Conservation (phyloP, 306 rosid species). For the Lithocarpus polystachyus region DNA sequence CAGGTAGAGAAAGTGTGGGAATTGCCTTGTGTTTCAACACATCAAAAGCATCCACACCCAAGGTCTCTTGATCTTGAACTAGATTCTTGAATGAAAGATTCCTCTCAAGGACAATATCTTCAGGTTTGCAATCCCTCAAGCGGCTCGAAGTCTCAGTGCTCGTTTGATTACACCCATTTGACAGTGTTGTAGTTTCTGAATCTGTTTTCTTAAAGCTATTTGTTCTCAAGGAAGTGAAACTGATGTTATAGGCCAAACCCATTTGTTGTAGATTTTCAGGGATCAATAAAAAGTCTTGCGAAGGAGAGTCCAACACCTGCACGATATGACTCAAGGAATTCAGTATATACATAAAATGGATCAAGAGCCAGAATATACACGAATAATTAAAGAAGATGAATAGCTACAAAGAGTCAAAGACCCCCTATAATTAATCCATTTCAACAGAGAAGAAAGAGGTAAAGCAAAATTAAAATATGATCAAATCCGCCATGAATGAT, state of each 20-base stretch:
- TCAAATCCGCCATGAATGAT: neutral
- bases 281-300: neutral
- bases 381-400: neutral
- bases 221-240: slow-evolving; percentile 50
- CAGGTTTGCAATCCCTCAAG: slow-evolving; percentile 51
- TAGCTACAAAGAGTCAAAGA: neutral
- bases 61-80: slow-evolving; percentile 24
- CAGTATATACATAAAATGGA: too few relatives aligned
- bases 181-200: slow-evolving; percentile 28
- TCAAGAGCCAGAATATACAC: too few relatives aligned
- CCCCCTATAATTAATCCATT: too few relatives aligned
- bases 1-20: slow-evolving; percentile 60
- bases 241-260: slow-evolving; percentile 22
- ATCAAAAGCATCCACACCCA: slow-evolving; percentile 16
- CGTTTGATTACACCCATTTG: slow-evolving; percentile 28
- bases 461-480: neutral
- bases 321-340: neutral
- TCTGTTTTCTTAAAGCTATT: slow-evolving; percentile 55
- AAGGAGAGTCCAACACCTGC: neutral
- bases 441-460: neutral
- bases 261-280: neutral
- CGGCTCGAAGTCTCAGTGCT: slow-evolving; percentile 23
- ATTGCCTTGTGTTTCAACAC: slow-evolving; percentile 38
- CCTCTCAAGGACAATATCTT: slow-evolving; percentile 40
- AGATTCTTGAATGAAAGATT: slow-evolving; percentile 41